Evolutionary conservation across 169 alveolate genomes (phyloP).

Genomic region (Ichthyophthirius multifiliis): DNA sequence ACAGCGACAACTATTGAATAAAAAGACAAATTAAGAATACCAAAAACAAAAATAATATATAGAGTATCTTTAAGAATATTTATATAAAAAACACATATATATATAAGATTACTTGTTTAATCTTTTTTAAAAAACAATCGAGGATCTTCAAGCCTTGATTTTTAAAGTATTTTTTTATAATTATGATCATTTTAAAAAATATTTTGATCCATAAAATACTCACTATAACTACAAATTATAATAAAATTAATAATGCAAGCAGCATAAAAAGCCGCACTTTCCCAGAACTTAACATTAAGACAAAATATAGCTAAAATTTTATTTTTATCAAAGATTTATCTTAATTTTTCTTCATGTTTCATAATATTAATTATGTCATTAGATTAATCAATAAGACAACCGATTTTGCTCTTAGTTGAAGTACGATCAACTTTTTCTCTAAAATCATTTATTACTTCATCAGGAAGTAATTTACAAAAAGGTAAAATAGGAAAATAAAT

Average conservation of each 20-base stretch:
- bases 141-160: slow-evolving; percentile 15
- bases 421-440: slow-evolving; percentile 47
- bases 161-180: background rate
- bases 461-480: slow-evolving; percentile 51
- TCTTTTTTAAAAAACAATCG: background rate
- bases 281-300: slow-evolving; percentile 22
- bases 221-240: slow-evolving; percentile 9
- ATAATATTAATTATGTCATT: slow-evolving; percentile 48
- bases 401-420: slow-evolving; percentile 46
- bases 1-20: slow-evolving; percentile 20
- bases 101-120: background rate
- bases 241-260: slow-evolving; percentile 27
- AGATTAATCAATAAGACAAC: slow-evolving; percentile 37
- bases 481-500: slow-evolving; percentile 55
- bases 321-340: slow-evolving; percentile 22
- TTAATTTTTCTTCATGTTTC: slow-evolving; percentile 51
- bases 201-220: background rate
- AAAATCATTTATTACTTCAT: slow-evolving; percentile 56
- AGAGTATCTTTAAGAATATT: background rate
- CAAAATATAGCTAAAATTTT: slow-evolving; percentile 24
- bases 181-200: background rate
- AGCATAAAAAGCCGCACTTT: slow-evolving; percentile 15
- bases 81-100: background rate
- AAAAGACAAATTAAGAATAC: slow-evolving; percentile 18
- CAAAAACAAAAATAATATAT: background rate